A percentile compares a stretch with the other conserved stretches of the same genome.
Conservation (phyloP, 2,329 filamentous ascomycete genomes). For the Neodidymelliopsis sp. region DNA sequence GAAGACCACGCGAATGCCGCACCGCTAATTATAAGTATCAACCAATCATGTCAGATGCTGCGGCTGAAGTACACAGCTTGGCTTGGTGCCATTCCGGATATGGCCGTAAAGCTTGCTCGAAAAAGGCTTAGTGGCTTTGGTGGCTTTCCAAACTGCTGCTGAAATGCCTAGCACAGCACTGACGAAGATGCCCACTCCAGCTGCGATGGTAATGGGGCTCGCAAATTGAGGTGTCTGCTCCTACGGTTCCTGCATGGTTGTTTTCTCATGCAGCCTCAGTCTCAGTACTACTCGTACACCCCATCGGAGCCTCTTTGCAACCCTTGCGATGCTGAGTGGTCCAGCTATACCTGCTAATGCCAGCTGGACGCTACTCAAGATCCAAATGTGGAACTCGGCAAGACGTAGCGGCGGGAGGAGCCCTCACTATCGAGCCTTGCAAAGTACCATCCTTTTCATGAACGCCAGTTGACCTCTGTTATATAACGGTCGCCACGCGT, state of each 20-base stretch:
- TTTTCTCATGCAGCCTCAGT: conserved; percentile 25
- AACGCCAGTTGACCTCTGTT: conserved; percentile 36
- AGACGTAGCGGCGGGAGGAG: conserved; percentile 47
- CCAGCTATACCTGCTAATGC: conserved; percentile 30
- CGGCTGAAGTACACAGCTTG: conserved; percentile 29
- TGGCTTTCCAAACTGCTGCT: conserved; percentile 40
- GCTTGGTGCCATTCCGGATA: conserved; percentile 37
- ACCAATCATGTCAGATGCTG: conserved; percentile 37
- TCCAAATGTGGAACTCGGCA: conserved; percentile 49
- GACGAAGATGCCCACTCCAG: conserved; percentile 37
- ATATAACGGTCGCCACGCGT: conserved; percentile 48
- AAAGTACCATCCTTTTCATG: conserved; percentile 35
- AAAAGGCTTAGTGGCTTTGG: conserved; percentile 14
- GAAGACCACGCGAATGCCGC: conserved; percentile 40
- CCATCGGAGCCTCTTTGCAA: conserved; percentile 34
- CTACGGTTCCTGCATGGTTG: conserved; percentile 37
- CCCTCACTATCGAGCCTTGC: conserved; percentile 45
- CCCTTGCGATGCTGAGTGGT: conserved; percentile 46
- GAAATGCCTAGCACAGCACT: conserved; percentile 39
- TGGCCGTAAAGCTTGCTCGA: conserved; percentile 29
- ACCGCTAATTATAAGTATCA: conserved; percentile 40
- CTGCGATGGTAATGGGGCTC: conserved; percentile 38
- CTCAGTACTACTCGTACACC: conserved; percentile 42
- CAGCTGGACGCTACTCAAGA: conserved; percentile 48
- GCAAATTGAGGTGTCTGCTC: conserved; percentile 38